A percentile compares a stretch with the other conserved stretches of the same genome.
These are phyloP conservation scores for Fomitopsis palustris DNA, from an alignment of 1,284 basidiomycete species.

Conservation along the genomic window DNA sequence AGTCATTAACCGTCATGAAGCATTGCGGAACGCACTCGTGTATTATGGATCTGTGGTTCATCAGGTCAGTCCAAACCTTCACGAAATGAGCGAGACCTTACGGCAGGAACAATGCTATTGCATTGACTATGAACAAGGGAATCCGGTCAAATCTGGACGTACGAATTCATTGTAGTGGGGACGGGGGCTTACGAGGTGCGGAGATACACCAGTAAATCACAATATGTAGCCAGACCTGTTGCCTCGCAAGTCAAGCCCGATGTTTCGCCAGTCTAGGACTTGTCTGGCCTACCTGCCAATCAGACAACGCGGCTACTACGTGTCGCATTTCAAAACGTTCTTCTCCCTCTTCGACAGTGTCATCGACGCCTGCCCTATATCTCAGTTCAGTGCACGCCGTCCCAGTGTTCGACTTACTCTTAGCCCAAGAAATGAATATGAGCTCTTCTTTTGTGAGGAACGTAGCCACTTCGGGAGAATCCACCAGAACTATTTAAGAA, in stretches of 20 bases:
- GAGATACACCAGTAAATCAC: slow-evolving; percentile 59
- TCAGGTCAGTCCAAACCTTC: neutral
- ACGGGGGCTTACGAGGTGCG: slow-evolving; percentile 47
- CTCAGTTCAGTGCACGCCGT: neutral
- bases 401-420: slow-evolving; percentile 38
- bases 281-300: slow-evolving; percentile 54
- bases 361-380: slow-evolving; percentile 47
- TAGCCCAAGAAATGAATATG: slow-evolving; percentile 56
- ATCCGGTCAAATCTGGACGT: neutral
- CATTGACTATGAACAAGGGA: slow-evolving; percentile 34
- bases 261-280: too few relatives aligned
- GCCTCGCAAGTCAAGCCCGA: neutral
- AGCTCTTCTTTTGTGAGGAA: slow-evolving; percentile 61
- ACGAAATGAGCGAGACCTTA: slow-evolving; percentile 27
- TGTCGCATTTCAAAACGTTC: slow-evolving; percentile 54
- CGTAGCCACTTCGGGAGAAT: slow-evolving; percentile 52
- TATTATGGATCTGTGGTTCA: neutral
- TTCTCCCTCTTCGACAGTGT: slow-evolving; percentile 56
- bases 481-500: slow-evolving; percentile 42
- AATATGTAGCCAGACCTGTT: slow-evolving; percentile 50
- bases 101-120: slow-evolving; percentile 66
- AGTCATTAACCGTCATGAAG: neutral
- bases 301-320: slow-evolving; percentile 47
- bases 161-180: too few relatives aligned
- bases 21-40: slow-evolving; percentile 21